Evolutionary conservation across 345 rosid species (phyloP), one percentile per base, ranked within the genome.

Genomic region (Nephelium lappaceum): DNA sequence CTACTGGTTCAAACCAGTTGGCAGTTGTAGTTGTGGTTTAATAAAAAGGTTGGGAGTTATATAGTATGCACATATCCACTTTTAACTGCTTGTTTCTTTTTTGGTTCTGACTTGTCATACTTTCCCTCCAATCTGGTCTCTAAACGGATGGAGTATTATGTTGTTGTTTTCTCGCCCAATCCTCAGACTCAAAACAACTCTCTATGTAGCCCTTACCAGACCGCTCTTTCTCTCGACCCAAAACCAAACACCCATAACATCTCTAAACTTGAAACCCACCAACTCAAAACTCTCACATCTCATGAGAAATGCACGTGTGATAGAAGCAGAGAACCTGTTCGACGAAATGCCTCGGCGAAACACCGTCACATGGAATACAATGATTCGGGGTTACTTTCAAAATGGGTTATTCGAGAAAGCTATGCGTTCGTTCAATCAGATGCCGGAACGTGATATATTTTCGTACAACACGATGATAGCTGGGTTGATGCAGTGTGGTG

Each of bases 321-420:
- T 41, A 18, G 81, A 86, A 77, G 87, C 89, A 6, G 73, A 78
- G 79, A 47, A 78, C 10, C 71, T 86, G 84, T 86, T 86, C 72
- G 87, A 84, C 60, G 74, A 82, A 84, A 82, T 86, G 87, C 82
- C 81, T 45, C 79, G 69, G 0, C 73, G 83, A 66, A 84, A 76
- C 79, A 69, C 73, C 5, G 87, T 86, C 70, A 84, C 84, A 3
- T 86, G 87, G 85, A 86, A 86, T 57, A 60, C 83, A 1, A 75
- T 84, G 84, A 75, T 86, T 69, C 84, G 84, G 24, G 89, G 89
- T 8, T 86, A 80, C 74, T 84, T 86, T 73, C 82, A 74, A 38
- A 86, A 86, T 80, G 85, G 82, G 47, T 0, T 69, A 21, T 72
- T 69, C 18, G 76, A 77, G 27, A 77, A 80, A 16, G 87, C 85